A percentile compares a stretch with the other conserved stretches of the same genome.
phyloP scores from a whole-genome alignment of 192 early-diverging fungal species.

The Umbelopsis vinacea region DNA sequence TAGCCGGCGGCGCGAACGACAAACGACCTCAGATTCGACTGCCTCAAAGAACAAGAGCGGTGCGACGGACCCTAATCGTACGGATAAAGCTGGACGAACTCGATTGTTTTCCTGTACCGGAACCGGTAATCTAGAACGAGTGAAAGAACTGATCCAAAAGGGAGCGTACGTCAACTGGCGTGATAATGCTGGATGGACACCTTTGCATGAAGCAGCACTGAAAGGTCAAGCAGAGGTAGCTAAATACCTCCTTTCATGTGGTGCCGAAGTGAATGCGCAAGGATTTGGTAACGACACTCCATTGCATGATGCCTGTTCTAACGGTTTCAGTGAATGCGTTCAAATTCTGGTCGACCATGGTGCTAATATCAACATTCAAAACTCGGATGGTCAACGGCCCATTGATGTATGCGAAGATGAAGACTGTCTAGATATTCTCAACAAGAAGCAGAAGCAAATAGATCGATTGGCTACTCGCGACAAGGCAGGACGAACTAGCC shows the following conservation, averaged over 20 bases:
- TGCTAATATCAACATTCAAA: slow-evolving; percentile 60
- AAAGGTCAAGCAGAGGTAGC: slow-evolving; percentile 54
- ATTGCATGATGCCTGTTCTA: slow-evolving; percentile 63
- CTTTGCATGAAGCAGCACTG: slow-evolving; percentile 62
- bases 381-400: slow-evolving; percentile 45
- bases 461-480: slow-evolving; percentile 44
- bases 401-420: slow-evolving; percentile 53
- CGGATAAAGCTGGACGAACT: slow-evolving; percentile 55
- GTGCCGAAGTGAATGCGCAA: slow-evolving; percentile 60
- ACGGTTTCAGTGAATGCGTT: slow-evolving; percentile 52
- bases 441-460: slow-evolving; percentile 38
- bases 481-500: slow-evolving; percentile 51
- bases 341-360: slow-evolving; percentile 54
- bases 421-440: slow-evolving; percentile 45
- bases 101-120: slow-evolving; percentile 55
- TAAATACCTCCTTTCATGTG: slow-evolving; percentile 55
- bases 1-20: background rate
- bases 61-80: slow-evolving; percentile 34
- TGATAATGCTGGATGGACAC: slow-evolving; percentile 70
- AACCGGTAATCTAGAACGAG: slow-evolving; percentile 63
- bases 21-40: slow-evolving; percentile 11
- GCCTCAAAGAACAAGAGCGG: background rate
- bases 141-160: slow-evolving; percentile 53
- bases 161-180: slow-evolving; percentile 67
- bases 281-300: slow-evolving; percentile 72